Base-by-base conservation (phyloP, 805 yeast genomes). In the Suhomyces tanzawaensis region DNA sequence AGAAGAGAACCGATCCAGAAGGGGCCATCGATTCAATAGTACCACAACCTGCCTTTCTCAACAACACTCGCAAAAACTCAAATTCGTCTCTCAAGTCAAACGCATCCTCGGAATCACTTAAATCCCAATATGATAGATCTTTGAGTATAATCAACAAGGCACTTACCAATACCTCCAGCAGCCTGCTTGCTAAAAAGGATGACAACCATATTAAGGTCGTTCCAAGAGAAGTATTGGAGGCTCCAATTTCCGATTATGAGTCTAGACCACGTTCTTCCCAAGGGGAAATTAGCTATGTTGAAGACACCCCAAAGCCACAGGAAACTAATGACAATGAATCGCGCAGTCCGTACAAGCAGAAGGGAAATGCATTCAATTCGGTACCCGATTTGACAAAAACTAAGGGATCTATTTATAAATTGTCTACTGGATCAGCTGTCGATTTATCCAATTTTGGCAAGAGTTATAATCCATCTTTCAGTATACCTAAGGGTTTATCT, bases 361-460 rank as follows among this genome's bases (percentile, higher is more conserved):
- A 16, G 14, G 23, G 15, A 17, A 22, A 31, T 2, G 23, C 14
- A 13, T 29, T 42, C 7, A 32, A 39, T 3, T 48, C 56, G n/a
- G 44, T 47, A 21, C 53, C 57, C 1, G 41, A 48, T 19, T 40
- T 49, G 32, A 24, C 13, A 5, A 26, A 41, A 7, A 19, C 18
- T 31, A 25, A 24, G 18, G 18, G 17, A 9, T 19, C 19, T 5
- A 27, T 47, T 22, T 45, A 47, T n/a, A 40, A 47, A 19, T 37
- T 45, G 27, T 39, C 47, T 6, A 14, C 37, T 32, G 72, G 71
- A 3, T 67, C 73, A 25, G 65, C 62, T 5, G 53, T 69, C 31
- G 70, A 69, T 50, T 54, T 69, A 18, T 40, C 55, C 21, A 64
- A 66, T 40, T 69, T 69, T 47, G 74, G 74, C 15, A 61, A 59